phyloP scores from a whole-genome alignment of 129 eudicot genomes.

The Arctium minus region DNA sequence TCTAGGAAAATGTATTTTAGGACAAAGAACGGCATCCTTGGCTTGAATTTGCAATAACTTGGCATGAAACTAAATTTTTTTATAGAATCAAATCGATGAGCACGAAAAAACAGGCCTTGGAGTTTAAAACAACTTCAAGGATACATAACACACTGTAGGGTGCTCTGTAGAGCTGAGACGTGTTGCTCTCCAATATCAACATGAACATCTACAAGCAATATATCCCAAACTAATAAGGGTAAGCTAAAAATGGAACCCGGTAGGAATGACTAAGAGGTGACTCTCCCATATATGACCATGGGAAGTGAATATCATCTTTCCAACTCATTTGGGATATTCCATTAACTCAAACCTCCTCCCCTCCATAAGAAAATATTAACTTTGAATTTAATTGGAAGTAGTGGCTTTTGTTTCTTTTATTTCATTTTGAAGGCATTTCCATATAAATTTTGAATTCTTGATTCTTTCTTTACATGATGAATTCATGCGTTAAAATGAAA shows the following conservation, averaged over 20 bases:
- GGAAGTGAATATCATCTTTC: too few relatives aligned
- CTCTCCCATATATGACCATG: too few relatives aligned
- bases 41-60: slow-evolving; percentile 2
- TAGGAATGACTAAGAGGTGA: too few relatives aligned
- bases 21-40: neutral
- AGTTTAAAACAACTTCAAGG: neutral
- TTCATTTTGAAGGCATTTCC: neutral
- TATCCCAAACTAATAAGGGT: too few relatives aligned
- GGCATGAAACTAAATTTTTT: neutral
- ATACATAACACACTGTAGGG: neutral
- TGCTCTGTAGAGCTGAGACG: neutral
- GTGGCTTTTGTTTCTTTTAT: neutral
- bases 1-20: neutral
- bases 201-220: too few relatives aligned
- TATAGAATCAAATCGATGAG: neutral
- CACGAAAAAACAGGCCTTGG: neutral
- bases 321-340: too few relatives aligned
- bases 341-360: too few relatives aligned
- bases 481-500: neutral
- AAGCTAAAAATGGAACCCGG: too few relatives aligned
- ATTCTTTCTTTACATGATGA: neutral
- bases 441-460: neutral
- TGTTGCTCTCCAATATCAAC: neutral
- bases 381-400: neutral
- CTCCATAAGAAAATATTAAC: neutral